These are phyloP conservation scores for Penicillium parvum DNA, from an alignment of 495 filamentous ascomycete species.

Conservation along the genomic window DNA sequence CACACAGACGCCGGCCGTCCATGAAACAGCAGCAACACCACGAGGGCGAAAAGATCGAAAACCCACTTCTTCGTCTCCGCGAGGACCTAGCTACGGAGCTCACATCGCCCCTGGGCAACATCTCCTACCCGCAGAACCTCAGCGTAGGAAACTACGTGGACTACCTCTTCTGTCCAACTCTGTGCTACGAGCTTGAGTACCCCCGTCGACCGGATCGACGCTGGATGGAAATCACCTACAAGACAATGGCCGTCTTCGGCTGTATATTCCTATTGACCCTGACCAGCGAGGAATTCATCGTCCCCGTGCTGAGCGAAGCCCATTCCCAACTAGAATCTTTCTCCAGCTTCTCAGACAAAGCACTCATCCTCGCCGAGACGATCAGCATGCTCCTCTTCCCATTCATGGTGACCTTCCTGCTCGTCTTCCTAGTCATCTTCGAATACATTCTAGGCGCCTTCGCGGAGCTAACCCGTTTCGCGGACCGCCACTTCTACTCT, in stretches of 20 bases:
- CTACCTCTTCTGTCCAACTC: slow-evolving; percentile 86
- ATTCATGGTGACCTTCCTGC: slow-evolving; percentile 92
- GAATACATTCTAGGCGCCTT: slow-evolving; percentile 95
- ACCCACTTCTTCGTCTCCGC: slow-evolving; percentile 62
- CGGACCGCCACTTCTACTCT: slow-evolving; percentile 90
- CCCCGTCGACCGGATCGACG: slow-evolving; percentile 68
- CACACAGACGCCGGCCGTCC: slow-evolving; percentile 38
- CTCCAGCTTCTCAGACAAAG: slow-evolving; percentile 56
- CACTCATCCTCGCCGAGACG: slow-evolving; percentile 82
- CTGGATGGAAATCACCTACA: slow-evolving; percentile 81
- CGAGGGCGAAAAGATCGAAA: slow-evolving; percentile 38
- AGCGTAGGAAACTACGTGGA: slow-evolving; percentile 77
- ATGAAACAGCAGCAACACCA: slow-evolving; percentile 31
- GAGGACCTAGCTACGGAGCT: slow-evolving; percentile 88
- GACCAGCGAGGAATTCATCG: slow-evolving; percentile 91
- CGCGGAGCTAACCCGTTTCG: slow-evolving; percentile 89
- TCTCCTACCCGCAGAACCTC: slow-evolving; percentile 89
- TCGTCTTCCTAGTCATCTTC: slow-evolving; percentile 96
- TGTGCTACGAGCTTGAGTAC: slow-evolving; percentile 98
- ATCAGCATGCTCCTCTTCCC: slow-evolving; percentile 92
- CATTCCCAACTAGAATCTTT: slow-evolving; percentile 57
- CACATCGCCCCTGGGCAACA: slow-evolving; percentile 79
- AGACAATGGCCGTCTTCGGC: slow-evolving; percentile 86
- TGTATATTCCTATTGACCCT: slow-evolving; percentile 94
- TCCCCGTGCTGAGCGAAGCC: slow-evolving; percentile 82